Conservation (phyloP, 306 rosid genomes). For the Neltuma alba region DNA sequence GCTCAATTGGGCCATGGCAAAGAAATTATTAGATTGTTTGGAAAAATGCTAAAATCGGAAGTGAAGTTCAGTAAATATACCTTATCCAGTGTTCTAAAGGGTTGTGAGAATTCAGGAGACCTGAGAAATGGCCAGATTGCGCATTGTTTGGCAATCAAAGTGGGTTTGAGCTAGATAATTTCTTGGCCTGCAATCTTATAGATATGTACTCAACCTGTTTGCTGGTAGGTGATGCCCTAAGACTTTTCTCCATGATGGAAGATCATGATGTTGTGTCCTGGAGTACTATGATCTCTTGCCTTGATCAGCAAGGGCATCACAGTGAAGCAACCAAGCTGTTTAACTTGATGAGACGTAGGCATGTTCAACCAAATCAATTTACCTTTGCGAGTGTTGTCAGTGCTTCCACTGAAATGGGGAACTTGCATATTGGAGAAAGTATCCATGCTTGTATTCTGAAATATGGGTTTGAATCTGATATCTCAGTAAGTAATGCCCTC, state of each 20-base stretch:
- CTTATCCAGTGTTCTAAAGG: conserved; percentile 43
- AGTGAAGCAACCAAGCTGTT: conserved; percentile 41
- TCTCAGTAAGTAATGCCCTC: conserved; percentile 39
- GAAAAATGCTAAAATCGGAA: conserved; percentile 37
- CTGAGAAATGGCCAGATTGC: conserved; percentile 37
- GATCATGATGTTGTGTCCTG: conserved; percentile 48
- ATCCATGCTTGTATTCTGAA: conserved; percentile 44
- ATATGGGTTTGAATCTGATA: conserved; percentile 41
- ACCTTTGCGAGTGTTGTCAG: conserved; percentile 46
- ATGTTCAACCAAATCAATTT: conserved; percentile 43
- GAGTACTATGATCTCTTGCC: conserved; percentile 49
- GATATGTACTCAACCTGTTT: conserved; percentile 41
- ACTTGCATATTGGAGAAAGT: conserved; percentile 41
- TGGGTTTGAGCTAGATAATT: conserved; percentile 43
- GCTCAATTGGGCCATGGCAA: conserved; percentile 36
- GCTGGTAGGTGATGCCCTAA: conserved; percentile 36
- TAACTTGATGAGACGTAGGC: conserved; percentile 35
- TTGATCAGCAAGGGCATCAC: conserved; percentile 43
- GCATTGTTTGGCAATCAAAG: conserved; percentile 43
- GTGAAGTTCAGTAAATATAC: conserved; percentile 37
- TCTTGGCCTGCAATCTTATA: conserved; percentile 41
- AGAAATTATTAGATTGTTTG: conserved; percentile 37
- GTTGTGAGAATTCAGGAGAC: conserved; percentile 43
- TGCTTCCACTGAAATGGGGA: conserved; percentile 33
- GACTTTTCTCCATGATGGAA: conserved; percentile 30